These are phyloP conservation scores for Eucalyptus regnans DNA, from an alignment of 345 rosid genomes.

Conservation along the genomic window DNA sequence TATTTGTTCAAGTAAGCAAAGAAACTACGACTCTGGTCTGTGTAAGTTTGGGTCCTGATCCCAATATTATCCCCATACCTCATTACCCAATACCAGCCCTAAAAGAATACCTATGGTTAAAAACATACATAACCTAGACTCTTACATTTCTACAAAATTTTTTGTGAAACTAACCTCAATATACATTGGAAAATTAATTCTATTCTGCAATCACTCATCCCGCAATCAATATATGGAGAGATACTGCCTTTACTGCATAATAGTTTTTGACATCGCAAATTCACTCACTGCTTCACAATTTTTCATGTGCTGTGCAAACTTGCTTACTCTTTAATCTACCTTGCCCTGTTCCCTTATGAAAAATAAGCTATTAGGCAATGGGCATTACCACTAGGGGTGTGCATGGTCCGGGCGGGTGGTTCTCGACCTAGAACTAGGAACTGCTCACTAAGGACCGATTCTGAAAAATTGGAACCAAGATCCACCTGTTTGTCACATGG, in stretches of 20 bases:
- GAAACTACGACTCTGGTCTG: background rate
- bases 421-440: too few relatives aligned
- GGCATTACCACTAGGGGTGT: background rate
- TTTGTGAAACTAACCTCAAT: background rate
- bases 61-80: background rate
- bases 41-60: background rate
- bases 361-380: background rate
- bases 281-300: constrained; percentile 90
- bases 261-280: constrained; percentile 71
- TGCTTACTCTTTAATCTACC: constrained; percentile 78
- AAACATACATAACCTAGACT: background rate
- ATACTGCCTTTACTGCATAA: constrained; percentile 76
- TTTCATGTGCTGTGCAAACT: constrained; percentile 85
- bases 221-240: constrained; percentile 89
- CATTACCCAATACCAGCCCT: background rate
- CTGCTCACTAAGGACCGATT: too few relatives aligned
- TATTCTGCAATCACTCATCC: constrained; percentile 85
- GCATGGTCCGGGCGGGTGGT: too few relatives aligned
- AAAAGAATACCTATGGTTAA: background rate
- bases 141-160: background rate
- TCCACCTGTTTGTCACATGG: too few relatives aligned
- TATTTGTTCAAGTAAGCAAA: background rate
- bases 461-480: too few relatives aligned
- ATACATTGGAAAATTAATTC: background rate
- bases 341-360: constrained; percentile 56